phyloP scores from a whole-genome alignment of 1,284 basidiomycete genomes.

The Ceratobasidium sp. region DNA sequence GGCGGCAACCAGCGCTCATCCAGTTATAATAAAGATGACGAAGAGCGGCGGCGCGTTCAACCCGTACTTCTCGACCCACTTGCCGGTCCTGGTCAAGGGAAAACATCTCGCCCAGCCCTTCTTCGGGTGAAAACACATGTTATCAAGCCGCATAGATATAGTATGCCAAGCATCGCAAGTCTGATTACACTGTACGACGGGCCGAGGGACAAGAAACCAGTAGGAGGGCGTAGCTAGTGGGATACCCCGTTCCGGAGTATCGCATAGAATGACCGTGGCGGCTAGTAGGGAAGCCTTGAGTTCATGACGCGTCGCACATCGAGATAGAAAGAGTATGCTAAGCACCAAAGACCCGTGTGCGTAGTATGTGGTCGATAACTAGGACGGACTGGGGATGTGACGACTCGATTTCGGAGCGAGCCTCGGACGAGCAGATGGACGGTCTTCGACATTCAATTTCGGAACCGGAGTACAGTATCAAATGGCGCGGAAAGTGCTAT shows the following conservation, averaged over 20 bases:
- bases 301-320: not conserved
- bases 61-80: constrained; percentile 9
- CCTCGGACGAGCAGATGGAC: too few relatives aligned
- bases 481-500: too few relatives aligned
- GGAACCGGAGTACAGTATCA: too few relatives aligned
- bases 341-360: too few relatives aligned
- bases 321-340: too few relatives aligned
- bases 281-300: constrained; percentile 30
- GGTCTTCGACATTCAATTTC: too few relatives aligned
- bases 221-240: constrained; percentile 29
- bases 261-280: constrained; percentile 16
- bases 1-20: constrained; percentile 28
- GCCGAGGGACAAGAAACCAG: constrained; percentile 17
- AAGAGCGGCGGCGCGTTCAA: constrained; percentile 13
- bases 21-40: constrained; percentile 13
- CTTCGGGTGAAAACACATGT: constrained; percentile 8
- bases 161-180: not conserved
- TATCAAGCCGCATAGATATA: constrained; percentile 27
- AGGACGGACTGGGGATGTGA: too few relatives aligned
- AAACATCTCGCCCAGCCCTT: constrained; percentile 38
- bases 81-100: constrained; percentile 9
- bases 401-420: too few relatives aligned
- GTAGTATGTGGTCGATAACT: too few relatives aligned
- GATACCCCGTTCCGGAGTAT: constrained; percentile 41
- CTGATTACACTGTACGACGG: not conserved